Base-by-base conservation (phyloP, 148 eudicot genomes). In the Pharnaceum exiguum region DNA sequence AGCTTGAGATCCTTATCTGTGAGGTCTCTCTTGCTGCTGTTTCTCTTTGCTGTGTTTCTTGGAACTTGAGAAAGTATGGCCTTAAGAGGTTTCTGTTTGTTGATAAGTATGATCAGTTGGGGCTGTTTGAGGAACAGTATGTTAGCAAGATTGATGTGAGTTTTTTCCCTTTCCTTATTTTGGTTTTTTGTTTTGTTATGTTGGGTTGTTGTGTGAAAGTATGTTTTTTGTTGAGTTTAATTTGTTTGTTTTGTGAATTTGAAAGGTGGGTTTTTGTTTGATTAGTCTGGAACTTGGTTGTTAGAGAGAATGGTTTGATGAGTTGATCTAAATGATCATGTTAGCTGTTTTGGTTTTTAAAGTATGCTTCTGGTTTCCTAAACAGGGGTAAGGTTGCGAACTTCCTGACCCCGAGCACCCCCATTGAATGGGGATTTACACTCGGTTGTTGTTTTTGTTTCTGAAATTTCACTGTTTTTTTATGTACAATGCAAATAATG, bases 11-110 rank as follows among this genome's bases (percentile, higher is more conserved):
- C 23, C 75, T 80, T 39, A 66, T 67, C 31, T 85, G 75, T 53
- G 78, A 80, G 67, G 86, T 78, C 23, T 59, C 64, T 51, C 74
- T 78, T 27, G 82, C 82, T n/a, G 84, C 81, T 16, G 70, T 77
- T 6, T 78, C 96, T 51, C 63, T 88, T 58, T 29, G 78, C 10
- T 85, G 88, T 45, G 57, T 85, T 40, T 82, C 89, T 0, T 77
- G 67, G 32, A 85, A 79, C 59, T 69, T 88, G 55, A 60, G 91
- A 0, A 88, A 82, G 48, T 85, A 80, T 66, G 96, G 96, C 0
- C 66, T 85, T 18, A 51, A 89, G 65, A 76, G 80, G 38, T 85
- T 88, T 39, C 74, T 88, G 7, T 85, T 85, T 59, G 89, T 88
- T 46, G 93, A 88, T 68, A 71, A 75, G 38, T 72, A 28, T 39